phyloP scores from a whole-genome alignment of 768 basidiomycete species.

The Boletus reticuloceps region DNA sequence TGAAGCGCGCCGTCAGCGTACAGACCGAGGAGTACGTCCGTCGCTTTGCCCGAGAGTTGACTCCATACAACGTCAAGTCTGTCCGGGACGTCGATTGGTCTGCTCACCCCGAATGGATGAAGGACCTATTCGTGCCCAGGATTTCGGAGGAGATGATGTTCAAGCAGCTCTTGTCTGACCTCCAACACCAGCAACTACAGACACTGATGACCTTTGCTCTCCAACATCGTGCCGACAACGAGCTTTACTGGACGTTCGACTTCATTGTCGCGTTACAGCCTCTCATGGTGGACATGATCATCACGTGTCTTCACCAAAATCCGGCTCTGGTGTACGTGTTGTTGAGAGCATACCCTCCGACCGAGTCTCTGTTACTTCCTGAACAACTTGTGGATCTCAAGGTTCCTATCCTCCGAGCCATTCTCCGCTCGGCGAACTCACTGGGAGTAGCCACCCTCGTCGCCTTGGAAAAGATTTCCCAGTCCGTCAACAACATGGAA shows the following conservation, averaged over 20 bases:
- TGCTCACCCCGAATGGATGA: conserved; percentile 31
- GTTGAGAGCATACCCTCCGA: conserved; percentile 47
- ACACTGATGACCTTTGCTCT: conserved; percentile 27
- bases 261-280: conserved; percentile 29
- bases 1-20: conserved; percentile 31
- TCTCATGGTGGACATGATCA: conserved; percentile 31
- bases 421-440: conserved; percentile 55
- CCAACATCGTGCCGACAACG: conserved; percentile 53
- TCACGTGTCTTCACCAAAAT: conserved; percentile 45
- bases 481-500: conserved; percentile 40
- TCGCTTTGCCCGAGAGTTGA: conserved; percentile 44
- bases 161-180: conserved; percentile 21
- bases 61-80: conserved; percentile 41
- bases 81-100: conserved; percentile 42
- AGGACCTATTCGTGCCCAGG: conserved; percentile 31
- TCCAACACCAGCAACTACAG: conserved; percentile 17
- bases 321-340: conserved; percentile 56
- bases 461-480: conserved; percentile 53
- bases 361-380: conserved; percentile 34
- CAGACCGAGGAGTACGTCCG: conserved; percentile 46
- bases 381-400: conserved; percentile 28
- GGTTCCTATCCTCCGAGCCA: conserved; percentile 40
- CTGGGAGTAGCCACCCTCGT: conserved; percentile 56
- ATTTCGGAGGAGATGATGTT: conserved; percentile 12
- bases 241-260: conserved; percentile 51